Percentiles rank a stretch among this genome's conserved stretches.
Evolutionary conservation across 257 asterid species (phyloP).

Genomic region (Ilex aquifolium): DNA sequence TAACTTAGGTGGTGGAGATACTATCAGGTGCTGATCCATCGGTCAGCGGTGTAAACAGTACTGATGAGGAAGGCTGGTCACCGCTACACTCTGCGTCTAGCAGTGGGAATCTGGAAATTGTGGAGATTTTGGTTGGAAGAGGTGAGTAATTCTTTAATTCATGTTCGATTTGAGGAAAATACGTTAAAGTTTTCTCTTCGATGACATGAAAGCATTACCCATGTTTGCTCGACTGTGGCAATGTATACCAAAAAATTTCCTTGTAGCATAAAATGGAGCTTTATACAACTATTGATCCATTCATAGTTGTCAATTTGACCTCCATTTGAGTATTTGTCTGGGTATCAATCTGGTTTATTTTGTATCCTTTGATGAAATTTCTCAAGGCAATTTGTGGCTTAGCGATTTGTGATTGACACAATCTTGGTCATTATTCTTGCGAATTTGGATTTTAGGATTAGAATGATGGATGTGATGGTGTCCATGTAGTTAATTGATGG

Average conservation of each 20-base stretch:
- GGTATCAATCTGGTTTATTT: too few species aligned
- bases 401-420: neutral
- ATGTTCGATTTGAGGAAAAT: neutral
- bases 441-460: neutral
- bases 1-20: conserved; percentile 65
- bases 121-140: conserved; percentile 61
- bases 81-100: conserved; percentile 95
- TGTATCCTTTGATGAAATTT: neutral
- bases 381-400: neutral
- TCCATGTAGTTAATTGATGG: too few species aligned
- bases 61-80: conserved; percentile 97
- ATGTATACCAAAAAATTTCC: too few species aligned
- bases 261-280: too few species aligned
- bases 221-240: neutral
- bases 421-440: neutral
- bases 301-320: too few species aligned
- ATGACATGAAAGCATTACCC: neutral
- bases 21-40: conserved; percentile 59
- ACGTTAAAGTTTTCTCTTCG: neutral
- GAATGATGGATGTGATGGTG: too few species aligned
- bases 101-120: conserved; percentile 60
- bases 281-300: too few species aligned
- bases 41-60: conserved; percentile 43
- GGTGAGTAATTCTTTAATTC: conserved; percentile 33
- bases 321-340: too few species aligned